Conservation (phyloP, 805 yeast genomes). For the Hanseniaspora thailandica region DNA sequence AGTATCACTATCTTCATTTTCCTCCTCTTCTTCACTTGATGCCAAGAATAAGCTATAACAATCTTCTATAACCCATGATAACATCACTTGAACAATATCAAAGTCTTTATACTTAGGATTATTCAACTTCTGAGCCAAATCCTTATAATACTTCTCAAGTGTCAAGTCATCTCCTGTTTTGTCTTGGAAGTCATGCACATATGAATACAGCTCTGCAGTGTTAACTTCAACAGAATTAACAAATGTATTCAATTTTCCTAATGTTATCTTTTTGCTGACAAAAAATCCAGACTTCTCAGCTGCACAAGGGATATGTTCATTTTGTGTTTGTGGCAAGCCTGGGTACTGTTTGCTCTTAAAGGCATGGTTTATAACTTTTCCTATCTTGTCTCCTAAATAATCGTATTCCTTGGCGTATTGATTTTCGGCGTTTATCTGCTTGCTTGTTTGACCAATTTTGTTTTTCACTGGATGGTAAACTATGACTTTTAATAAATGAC, state of each 20-base stretch:
- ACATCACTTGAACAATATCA: background rate
- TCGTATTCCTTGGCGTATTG: slow-evolving; percentile 6
- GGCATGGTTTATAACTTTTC: background rate
- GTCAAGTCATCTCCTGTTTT: slow-evolving; percentile 1
- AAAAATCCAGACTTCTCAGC: background rate
- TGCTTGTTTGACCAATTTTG: background rate
- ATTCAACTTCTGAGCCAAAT: background rate
- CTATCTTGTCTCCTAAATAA: slow-evolving; percentile 3
- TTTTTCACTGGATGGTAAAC: slow-evolving; percentile 2
- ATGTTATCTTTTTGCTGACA: background rate
- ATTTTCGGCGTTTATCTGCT: background rate
- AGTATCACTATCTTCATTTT: no score
- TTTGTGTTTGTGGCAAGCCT: background rate
- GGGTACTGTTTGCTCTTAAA: background rate
- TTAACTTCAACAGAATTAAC: slow-evolving; percentile 4
- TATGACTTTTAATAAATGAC: slow-evolving; percentile 8
- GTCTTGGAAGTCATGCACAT: background rate
- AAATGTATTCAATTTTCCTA: background rate
- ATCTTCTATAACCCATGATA: slow-evolving; percentile 10
- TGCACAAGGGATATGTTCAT: background rate
- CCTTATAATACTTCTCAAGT: background rate
- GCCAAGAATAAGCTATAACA: slow-evolving; percentile 1
- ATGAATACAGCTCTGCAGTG: slow-evolving; percentile 2
- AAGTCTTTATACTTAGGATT: background rate
- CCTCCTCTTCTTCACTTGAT: background rate